Percentiles rank a stretch among this genome's conserved stretches.
Conservation (phyloP, 2,329 filamentous ascomycete species). For the Plenodomus tracheiphilus region DNA sequence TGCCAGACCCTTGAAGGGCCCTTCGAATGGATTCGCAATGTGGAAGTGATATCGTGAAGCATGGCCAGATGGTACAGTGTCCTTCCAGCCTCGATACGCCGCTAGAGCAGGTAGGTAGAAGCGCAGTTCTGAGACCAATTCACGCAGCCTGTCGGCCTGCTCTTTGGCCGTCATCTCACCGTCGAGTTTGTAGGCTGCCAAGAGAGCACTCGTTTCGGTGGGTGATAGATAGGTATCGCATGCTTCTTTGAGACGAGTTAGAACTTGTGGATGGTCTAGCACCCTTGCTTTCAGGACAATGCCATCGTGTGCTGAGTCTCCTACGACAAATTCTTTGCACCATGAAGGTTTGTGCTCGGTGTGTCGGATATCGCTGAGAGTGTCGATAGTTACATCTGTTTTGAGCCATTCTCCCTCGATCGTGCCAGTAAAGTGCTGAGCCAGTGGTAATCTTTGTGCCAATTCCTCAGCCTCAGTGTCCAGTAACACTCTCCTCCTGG, state of each 20-base stretch:
- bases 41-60: conserved; percentile 35
- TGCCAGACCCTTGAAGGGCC: conserved; percentile 21
- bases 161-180: conserved; percentile 31
- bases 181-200: conserved; percentile 45
- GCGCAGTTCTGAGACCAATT: conserved; percentile 50
- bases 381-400: conserved; percentile 16
- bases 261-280: conserved; percentile 30
- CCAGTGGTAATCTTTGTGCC: conserved; percentile 24
- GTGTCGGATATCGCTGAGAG: conserved; percentile 17
- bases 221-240: conserved; percentile 21
- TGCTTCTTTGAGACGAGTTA: conserved; percentile 15
- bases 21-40: conserved; percentile 30
- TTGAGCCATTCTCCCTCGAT: conserved; percentile 31
- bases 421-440: conserved; percentile 28
- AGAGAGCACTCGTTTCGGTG: conserved; percentile 18
- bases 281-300: conserved; percentile 34
- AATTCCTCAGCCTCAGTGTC: conserved; percentile 24
- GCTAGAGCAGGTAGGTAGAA: conserved; percentile 50
- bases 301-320: conserved; percentile 52
- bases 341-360: conserved; percentile 47
- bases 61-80: conserved; percentile 1
- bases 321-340: conserved; percentile 52
- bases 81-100: conserved; percentile 40
- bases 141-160: conserved; percentile 14
- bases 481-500: conserved; percentile 17